Percentiles rank a stretch among this genome's conserved stretches.
phyloP scores from a whole-genome alignment of 2,329 filamentous ascomycete genomes.

The Neofusicoccum cordaticola region DNA sequence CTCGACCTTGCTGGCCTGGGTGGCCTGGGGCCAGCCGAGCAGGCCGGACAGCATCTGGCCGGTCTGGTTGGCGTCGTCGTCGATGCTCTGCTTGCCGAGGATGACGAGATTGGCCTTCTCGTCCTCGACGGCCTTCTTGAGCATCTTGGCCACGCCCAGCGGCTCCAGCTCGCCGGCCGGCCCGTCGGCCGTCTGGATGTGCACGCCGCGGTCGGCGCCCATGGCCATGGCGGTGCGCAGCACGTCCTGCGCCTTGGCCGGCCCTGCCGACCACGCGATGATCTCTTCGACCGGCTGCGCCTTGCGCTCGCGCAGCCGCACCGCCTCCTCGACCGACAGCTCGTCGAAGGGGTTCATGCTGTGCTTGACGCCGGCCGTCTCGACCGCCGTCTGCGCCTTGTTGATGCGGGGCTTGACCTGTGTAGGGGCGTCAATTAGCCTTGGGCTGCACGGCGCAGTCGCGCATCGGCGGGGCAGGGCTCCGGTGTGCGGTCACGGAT shows the following conservation, averaged over 20 bases:
- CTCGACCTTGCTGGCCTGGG: slow-evolving; percentile 81
- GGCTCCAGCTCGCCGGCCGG: slow-evolving; percentile 77
- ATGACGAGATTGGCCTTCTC: slow-evolving; percentile 91
- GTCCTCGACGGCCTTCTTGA: slow-evolving; percentile 73
- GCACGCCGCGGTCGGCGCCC: slow-evolving; percentile 89
- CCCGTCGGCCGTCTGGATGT: slow-evolving; percentile 58
- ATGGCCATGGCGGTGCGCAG: slow-evolving; percentile 98
- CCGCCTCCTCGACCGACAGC: slow-evolving; percentile 93
- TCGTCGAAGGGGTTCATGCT: slow-evolving; percentile 99
- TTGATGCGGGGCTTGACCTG: slow-evolving; percentile 70
- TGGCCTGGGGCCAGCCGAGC: slow-evolving; percentile 90
- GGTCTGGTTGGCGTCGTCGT: slow-evolving; percentile 93
- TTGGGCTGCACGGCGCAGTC: background rate
- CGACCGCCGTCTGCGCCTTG: slow-evolving; percentile 77
- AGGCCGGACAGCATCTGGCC: slow-evolving; percentile 96
- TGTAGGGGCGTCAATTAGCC: slow-evolving; percentile 13
- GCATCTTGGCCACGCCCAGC: slow-evolving; percentile 84
- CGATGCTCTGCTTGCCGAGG: slow-evolving; percentile 96
- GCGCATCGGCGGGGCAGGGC: background rate
- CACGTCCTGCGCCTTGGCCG: slow-evolving; percentile 80
- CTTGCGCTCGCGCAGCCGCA: slow-evolving; percentile 82
- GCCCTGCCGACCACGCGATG: slow-evolving; percentile 82
- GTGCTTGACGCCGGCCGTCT: slow-evolving; percentile 91
- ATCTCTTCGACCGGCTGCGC: slow-evolving; percentile 83
- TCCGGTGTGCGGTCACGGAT: background rate